Evolutionary conservation across 2,329 filamentous ascomycete species (phyloP).

Genomic region (Dendrostoma leiphaemia): DNA sequence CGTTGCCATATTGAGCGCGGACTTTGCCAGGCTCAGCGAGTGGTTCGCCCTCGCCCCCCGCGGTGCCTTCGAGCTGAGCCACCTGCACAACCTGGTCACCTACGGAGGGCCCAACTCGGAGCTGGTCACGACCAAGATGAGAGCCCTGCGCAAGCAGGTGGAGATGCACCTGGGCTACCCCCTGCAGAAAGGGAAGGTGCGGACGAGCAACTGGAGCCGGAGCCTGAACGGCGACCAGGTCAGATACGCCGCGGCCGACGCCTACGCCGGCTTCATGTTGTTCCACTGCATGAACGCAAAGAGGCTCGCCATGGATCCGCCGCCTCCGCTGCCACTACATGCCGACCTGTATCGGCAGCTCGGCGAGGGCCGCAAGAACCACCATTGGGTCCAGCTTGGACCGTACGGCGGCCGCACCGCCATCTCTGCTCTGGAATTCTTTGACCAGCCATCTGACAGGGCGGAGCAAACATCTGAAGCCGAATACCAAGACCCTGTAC

Average conservation of each 20-base stretch:
- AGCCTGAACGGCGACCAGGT: conserved; percentile 65
- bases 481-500: no score
- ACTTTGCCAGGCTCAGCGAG: conserved; percentile 64
- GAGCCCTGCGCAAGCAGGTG: conserved; percentile 67
- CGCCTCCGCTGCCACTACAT: conserved; percentile 66
- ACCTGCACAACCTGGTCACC: conserved; percentile 76
- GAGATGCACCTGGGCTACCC: conserved; percentile 70
- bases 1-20: conserved; percentile 66
- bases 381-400: neutral
- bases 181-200: conserved; percentile 72
- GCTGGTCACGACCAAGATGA: conserved; percentile 46
- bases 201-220: conserved; percentile 72
- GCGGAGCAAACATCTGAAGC: neutral
- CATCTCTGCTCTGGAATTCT: conserved; percentile 4
- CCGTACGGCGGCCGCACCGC: neutral
- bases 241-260: conserved; percentile 74
- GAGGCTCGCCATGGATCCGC: conserved; percentile 63
- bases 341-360: conserved; percentile 68
- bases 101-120: conserved; percentile 57
- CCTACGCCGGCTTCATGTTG: conserved; percentile 75
- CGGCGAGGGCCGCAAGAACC: conserved; percentile 33
- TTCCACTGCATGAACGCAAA: conserved; percentile 70
- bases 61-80: conserved; percentile 77
- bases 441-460: neutral
- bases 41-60: conserved; percentile 61